Conservation (phyloP, 2,329 filamentous ascomycete genomes). For the Tolypocladium tropicale region DNA sequence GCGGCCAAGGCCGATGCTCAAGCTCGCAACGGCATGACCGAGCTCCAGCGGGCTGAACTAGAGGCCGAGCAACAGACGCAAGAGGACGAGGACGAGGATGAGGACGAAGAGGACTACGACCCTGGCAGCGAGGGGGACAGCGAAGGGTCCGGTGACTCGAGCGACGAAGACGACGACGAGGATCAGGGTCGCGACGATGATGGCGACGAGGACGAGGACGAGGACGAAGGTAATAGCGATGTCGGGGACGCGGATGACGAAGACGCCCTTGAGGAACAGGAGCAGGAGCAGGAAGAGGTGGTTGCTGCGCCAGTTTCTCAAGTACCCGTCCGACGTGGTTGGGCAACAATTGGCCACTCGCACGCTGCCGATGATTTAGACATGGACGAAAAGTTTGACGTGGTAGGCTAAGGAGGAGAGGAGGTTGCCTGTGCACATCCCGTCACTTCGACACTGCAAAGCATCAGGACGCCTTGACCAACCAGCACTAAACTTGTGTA, state of each 20-base stretch:
- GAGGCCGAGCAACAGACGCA: slow-evolving; percentile 44
- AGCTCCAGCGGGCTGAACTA: slow-evolving; percentile 37
- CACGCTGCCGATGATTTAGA: slow-evolving; percentile 18
- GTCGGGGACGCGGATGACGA: slow-evolving; percentile 10
- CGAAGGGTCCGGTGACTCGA: slow-evolving; percentile 41
- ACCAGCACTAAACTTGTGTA: no score
- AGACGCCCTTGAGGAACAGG: slow-evolving; percentile 8
- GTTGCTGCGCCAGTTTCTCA: slow-evolving; percentile 3
- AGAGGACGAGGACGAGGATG: slow-evolving; percentile 54
- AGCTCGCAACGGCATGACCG: slow-evolving; percentile 31
- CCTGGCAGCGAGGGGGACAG: slow-evolving; percentile 51
- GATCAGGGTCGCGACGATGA: slow-evolving; percentile 35
- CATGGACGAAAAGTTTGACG: slow-evolving; percentile 21
- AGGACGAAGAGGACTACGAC: slow-evolving; percentile 57
- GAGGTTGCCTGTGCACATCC: no score
- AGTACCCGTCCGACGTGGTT: slow-evolving; percentile 16
- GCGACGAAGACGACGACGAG: slow-evolving; percentile 42
- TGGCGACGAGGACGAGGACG: slow-evolving; percentile 27
- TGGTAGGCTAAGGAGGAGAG: slow-evolving; percentile 8
- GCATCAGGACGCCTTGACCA: background rate
- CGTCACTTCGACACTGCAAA: background rate
- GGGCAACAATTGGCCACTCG: slow-evolving; percentile 18
- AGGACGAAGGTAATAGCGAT: slow-evolving; percentile 18
- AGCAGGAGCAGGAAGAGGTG: slow-evolving; percentile 5
- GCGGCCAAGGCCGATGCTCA: slow-evolving; percentile 16